Conservation (phyloP, 257 asterid species). For the Primulina eburnea region DNA sequence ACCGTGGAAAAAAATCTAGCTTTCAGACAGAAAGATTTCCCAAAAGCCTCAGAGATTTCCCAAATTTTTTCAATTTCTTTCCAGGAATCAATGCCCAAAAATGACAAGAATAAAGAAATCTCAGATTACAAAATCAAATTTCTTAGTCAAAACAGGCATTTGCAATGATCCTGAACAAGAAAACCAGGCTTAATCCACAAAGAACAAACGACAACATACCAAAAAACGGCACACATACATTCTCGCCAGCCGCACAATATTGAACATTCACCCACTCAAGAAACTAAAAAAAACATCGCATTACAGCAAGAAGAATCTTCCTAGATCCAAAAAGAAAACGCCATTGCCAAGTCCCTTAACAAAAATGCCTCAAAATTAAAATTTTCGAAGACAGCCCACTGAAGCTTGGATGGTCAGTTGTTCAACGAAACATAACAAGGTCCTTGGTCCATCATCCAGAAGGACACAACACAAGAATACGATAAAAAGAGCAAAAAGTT, state of each 20-base stretch:
- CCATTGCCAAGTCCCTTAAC: conserved; percentile 18
- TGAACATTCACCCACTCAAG: not conserved
- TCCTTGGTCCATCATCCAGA: conserved; percentile 38
- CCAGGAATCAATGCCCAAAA: conserved; percentile 13
- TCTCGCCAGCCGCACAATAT: not conserved
- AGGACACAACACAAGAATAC: conserved; percentile 21
- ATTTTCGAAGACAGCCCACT: conserved; percentile 27
- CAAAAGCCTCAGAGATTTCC: conserved; percentile 12
- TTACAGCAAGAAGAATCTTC: conserved; percentile 10
- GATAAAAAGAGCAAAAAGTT: conserved; percentile 22
- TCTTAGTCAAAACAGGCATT: conserved; percentile 18
- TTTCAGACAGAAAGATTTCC: conserved; percentile 5
- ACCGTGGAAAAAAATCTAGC: conserved; percentile 17
- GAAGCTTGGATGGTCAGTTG: conserved; percentile 27
- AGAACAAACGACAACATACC: conserved; percentile 4
- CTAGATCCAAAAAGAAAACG: conserved; percentile 40
- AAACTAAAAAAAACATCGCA: conserved; percentile 4
- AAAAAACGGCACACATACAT: not conserved
- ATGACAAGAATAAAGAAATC: conserved; percentile 24
- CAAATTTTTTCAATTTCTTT: conserved; percentile 22
- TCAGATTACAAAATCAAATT: conserved; percentile 36
- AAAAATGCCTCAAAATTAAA: conserved; percentile 1
- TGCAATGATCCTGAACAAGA: conserved; percentile 1
- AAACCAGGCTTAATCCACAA: conserved; percentile 23
- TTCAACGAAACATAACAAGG: conserved; percentile 13